These are phyloP conservation scores for Fusarium compactum DNA, from an alignment of 2,329 filamentous ascomycete genomes.

Conservation along the genomic window DNA sequence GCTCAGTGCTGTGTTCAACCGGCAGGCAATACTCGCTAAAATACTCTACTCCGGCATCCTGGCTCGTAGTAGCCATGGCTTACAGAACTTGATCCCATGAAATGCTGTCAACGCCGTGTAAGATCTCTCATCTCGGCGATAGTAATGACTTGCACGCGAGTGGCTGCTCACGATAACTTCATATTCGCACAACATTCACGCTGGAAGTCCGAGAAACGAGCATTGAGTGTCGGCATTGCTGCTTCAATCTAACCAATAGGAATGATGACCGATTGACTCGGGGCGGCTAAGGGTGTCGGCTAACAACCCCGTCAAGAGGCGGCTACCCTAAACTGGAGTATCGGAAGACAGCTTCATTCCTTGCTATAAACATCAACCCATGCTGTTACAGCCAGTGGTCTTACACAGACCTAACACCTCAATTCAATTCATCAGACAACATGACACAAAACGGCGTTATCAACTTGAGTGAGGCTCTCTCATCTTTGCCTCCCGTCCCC, in stretches of 20 bases:
- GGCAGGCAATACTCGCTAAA: background rate
- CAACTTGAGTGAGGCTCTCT: background rate
- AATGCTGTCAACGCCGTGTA: background rate
- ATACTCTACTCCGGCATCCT: background rate
- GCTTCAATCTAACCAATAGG: background rate
- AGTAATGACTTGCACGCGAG: background rate
- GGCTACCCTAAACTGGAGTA: slow-evolving; percentile 13
- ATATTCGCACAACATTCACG: too few relatives aligned
- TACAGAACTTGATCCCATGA: background rate
- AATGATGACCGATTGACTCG: background rate
- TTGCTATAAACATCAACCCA: background rate
- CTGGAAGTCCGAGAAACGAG: background rate
- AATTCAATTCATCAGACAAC: rapidly evolving
- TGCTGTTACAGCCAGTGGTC: background rate
- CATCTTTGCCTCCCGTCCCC: rapidly evolving
- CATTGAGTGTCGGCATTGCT: background rate
- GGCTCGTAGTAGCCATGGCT: too few relatives aligned
- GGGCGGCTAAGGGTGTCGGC: slow-evolving; percentile 7
- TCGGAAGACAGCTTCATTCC: background rate
- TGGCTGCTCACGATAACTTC: background rate
- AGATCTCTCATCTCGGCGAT: background rate
- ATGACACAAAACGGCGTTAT: background rate
- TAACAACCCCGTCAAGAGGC: slow-evolving; percentile 7
- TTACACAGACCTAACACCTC: rapidly evolving
- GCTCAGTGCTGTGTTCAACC: background rate